A percentile compares a stretch with the other conserved stretches of the same genome.
phyloP scores from a whole-genome alignment of 768 basidiomycete genomes.

The Gyrodon lividus region DNA sequence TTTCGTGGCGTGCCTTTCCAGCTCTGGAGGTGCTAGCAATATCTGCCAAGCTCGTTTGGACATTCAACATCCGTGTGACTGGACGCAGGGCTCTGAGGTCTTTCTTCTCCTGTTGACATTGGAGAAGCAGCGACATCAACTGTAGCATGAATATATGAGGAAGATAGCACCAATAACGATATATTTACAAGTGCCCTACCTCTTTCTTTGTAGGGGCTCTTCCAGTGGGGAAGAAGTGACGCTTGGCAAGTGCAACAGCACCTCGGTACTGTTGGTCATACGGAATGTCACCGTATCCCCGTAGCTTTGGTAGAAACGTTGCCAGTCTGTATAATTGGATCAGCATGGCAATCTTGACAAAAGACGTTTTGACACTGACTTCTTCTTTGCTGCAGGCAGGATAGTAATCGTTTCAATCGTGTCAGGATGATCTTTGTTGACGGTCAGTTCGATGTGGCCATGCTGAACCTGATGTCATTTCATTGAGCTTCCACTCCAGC shows the following conservation, averaged over 20 bases:
- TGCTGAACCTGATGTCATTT: conserved; percentile 22
- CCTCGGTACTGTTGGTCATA: conserved; percentile 28
- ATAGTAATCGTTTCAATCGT: conserved; percentile 23
- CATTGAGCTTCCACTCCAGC: not conserved
- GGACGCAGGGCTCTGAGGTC: conserved; percentile 4
- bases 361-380: conserved; percentile 11
- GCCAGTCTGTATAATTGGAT: conserved; percentile 17
- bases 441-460: conserved; percentile 22
- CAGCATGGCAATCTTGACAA: not conserved
- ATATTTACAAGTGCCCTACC: conserved; percentile 4
- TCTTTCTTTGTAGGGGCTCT: conserved; percentile 24
- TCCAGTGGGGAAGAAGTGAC: conserved; percentile 27
- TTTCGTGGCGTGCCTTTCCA: not conserved
- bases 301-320: conserved; percentile 28
- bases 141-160: conserved; percentile 5
- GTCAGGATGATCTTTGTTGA: conserved; percentile 10
- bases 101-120: conserved; percentile 24
- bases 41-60: conserved; percentile 19
- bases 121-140: conserved; percentile 25
- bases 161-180: not conserved
- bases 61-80: conserved; percentile 15
- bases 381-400: conserved; percentile 23
- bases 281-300: conserved; percentile 28
- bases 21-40: not conserved
- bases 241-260: conserved; percentile 27